Conservation (phyloP, 2,329 filamentous ascomycete genomes). For the Nemania sp. region DNA sequence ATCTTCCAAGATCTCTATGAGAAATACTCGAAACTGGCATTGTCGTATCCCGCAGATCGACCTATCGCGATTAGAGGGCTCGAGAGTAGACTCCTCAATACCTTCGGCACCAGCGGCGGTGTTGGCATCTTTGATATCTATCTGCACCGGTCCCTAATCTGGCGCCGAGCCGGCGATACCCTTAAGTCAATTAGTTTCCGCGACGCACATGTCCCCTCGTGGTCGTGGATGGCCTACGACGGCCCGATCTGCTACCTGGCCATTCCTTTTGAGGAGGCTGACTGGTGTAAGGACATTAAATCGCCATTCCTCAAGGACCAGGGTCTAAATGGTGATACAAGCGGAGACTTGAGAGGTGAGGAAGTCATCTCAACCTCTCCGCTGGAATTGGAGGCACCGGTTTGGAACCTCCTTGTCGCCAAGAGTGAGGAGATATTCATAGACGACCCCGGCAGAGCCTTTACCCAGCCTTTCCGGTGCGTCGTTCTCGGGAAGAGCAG, state of each 20-base stretch:
- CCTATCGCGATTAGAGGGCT: conserved; percentile 3
- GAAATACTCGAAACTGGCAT: conserved; percentile 2
- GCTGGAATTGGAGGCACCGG: conserved; percentile 9
- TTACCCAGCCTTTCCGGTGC: conserved; percentile 1
- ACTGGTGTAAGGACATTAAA: conserved; percentile 1
- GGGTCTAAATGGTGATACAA: background rate
- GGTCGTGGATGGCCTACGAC: conserved; percentile 15
- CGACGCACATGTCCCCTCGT: conserved; percentile 1
- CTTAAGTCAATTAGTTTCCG: conserved; percentile 1
- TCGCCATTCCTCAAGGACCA: background rate
- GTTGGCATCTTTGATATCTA: background rate
- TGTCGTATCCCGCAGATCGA: background rate
- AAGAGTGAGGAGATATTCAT: conserved; percentile 30
- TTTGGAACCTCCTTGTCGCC: conserved; percentile 2
- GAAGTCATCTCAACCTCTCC: background rate
- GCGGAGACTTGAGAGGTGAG: background rate
- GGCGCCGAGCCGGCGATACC: background rate
- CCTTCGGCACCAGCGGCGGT: background rate
- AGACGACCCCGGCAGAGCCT: conserved; percentile 2
- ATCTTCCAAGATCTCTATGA: conserved; percentile 4
- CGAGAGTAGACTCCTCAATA: background rate
- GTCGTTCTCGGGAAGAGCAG: conserved; percentile 4
- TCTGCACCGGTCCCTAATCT: conserved; percentile 2
- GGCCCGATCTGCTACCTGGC: conserved; percentile 4
- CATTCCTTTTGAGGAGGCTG: conserved; percentile 3